These are phyloP conservation scores for Maudiozyma barnettii DNA, from an alignment of 805 yeast species.

Conservation along the genomic window DNA sequence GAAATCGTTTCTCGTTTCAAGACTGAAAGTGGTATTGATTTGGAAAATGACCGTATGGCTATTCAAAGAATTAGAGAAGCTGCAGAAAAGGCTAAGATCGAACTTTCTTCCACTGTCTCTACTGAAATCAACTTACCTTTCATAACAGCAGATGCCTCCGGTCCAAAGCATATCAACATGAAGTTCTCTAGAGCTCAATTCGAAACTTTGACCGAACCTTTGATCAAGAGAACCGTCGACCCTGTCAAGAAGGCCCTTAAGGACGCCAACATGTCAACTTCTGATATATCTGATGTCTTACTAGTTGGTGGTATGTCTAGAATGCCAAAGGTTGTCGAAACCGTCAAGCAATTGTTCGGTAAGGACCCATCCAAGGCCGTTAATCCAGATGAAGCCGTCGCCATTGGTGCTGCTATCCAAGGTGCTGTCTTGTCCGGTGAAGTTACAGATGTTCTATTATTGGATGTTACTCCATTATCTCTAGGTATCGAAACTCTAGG, in stretches of 20 bases:
- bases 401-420: constrained; percentile 95
- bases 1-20: constrained; percentile 72
- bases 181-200: constrained; percentile 62
- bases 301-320: constrained; percentile 86
- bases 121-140: constrained; percentile 70
- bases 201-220: constrained; percentile 57
- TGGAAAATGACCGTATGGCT: constrained; percentile 51
- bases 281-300: constrained; percentile 67
- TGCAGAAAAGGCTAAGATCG: constrained; percentile 74
- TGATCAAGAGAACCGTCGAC: constrained; percentile 61
- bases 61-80: constrained; percentile 80
- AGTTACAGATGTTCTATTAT: constrained; percentile 80
- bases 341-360: constrained; percentile 64
- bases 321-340: constrained; percentile 72
- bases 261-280: constrained; percentile 59
- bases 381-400: constrained; percentile 92
- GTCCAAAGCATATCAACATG: constrained; percentile 59
- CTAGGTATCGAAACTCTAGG: constrained; percentile 96
- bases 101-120: constrained; percentile 57
- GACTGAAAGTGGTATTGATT: constrained; percentile 54
- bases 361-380: constrained; percentile 83
- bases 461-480: constrained; percentile 82
- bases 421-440: constrained; percentile 95
- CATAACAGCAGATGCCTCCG: constrained; percentile 72
- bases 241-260: constrained; percentile 71